These are phyloP conservation scores for Fusarium mexicanum DNA, from an alignment of 2,329 filamentous ascomycete genomes.

Conservation along the genomic window DNA sequence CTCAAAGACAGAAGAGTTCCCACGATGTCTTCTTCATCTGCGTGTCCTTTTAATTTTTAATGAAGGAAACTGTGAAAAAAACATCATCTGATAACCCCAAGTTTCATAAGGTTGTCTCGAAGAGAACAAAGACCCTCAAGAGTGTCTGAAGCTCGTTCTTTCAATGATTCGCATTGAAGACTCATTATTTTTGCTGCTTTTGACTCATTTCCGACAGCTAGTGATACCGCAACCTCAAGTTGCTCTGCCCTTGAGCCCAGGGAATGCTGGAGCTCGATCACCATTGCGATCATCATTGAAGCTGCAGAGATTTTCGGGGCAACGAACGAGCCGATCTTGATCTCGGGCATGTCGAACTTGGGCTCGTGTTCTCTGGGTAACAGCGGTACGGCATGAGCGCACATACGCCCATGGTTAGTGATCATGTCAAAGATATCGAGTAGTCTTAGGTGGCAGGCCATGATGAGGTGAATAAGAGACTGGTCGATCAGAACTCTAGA, in stretches of 20 bases:
- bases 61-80: not conserved
- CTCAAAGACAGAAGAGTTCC: not conserved
- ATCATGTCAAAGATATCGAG: slow-evolving; percentile 51
- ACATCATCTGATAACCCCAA: slow-evolving; percentile 21
- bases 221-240: slow-evolving; percentile 13
- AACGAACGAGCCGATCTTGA: slow-evolving; percentile 53
- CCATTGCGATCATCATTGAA: slow-evolving; percentile 46
- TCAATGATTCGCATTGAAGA: slow-evolving; percentile 44
- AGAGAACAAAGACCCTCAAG: slow-evolving; percentile 25
- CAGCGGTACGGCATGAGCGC: slow-evolving; percentile 44
- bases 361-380: slow-evolving; percentile 44
- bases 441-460: slow-evolving; percentile 51
- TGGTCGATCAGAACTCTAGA: slow-evolving; percentile 42
- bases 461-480: slow-evolving; percentile 49
- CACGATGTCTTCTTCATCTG: not conserved
- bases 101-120: slow-evolving; percentile 9
- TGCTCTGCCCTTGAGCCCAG: slow-evolving; percentile 34
- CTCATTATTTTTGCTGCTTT: slow-evolving; percentile 35
- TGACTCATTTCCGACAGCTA: slow-evolving; percentile 2
- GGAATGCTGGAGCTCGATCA: slow-evolving; percentile 45
- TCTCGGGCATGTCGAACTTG: slow-evolving; percentile 51
- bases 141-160: slow-evolving; percentile 31
- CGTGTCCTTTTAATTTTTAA: too few relatives aligned
- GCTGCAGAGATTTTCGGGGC: slow-evolving; percentile 47
- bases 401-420: slow-evolving; percentile 45